These are phyloP conservation scores for Neoboletus magnificus DNA, from an alignment of 768 basidiomycete genomes.

Conservation along the genomic window DNA sequence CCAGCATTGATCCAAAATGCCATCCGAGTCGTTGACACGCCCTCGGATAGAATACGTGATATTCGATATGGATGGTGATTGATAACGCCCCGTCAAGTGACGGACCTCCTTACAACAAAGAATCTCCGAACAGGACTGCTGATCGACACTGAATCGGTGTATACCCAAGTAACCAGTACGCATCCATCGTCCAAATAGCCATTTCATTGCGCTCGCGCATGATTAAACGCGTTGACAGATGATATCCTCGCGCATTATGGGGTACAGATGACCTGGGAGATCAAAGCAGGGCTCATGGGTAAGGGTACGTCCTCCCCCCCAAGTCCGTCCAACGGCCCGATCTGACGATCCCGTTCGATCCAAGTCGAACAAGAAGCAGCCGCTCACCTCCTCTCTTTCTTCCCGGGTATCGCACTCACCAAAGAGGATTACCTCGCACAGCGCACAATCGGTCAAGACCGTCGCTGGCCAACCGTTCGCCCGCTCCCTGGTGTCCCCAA, in stretches of 20 bases:
- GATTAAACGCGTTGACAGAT: constrained; percentile 41
- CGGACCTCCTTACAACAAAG: neutral
- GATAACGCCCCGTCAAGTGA: neutral
- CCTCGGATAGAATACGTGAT: constrained; percentile 55
- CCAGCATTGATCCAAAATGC: constrained; percentile 4
- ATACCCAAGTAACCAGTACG: constrained; percentile 76
- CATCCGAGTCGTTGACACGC: constrained; percentile 3
- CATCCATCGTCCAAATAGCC: constrained; percentile 11
- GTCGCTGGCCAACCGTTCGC: constrained; percentile 63
- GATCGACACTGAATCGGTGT: constrained; percentile 75
- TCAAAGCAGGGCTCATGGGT: constrained; percentile 88
- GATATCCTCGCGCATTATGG: constrained; percentile 69
- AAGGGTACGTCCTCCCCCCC: constrained; percentile 49
- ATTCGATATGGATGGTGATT: constrained; percentile 70
- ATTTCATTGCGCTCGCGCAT: neutral
- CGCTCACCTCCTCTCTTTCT: constrained; percentile 69
- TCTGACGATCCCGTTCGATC: neutral
- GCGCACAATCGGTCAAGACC: constrained; percentile 57
- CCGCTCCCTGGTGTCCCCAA: constrained; percentile 71
- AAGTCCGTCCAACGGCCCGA: neutral
- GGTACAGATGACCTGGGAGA: constrained; percentile 81
- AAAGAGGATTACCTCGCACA: constrained; percentile 56
- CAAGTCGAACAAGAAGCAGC: constrained; percentile 65
- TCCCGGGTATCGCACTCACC: constrained; percentile 67
- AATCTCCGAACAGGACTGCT: constrained; percentile 49